phyloP scores from a whole-genome alignment of 495 filamentous ascomycete species.

The Schizothecium vesticola region DNA sequence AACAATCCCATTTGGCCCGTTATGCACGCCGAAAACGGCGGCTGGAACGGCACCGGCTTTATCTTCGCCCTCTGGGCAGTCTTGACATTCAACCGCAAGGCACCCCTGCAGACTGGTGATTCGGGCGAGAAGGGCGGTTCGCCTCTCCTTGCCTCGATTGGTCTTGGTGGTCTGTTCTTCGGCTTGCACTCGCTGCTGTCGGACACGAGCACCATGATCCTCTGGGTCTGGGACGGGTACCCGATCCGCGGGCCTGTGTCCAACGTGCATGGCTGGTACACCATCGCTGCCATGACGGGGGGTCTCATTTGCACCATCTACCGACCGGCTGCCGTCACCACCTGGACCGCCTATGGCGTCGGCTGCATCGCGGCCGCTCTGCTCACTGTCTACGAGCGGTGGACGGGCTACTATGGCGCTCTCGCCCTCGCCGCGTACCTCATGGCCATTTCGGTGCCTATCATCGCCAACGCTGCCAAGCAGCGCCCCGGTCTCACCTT shows the following conservation, averaged over 20 bases:
- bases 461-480: conserved; percentile 69
- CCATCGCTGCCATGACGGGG: conserved; percentile 77
- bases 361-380: conserved; percentile 75
- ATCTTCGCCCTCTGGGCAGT: conserved; percentile 69
- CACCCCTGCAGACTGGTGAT: conserved; percentile 47
- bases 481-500: conserved; percentile 74
- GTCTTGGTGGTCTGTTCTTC: conserved; percentile 81
- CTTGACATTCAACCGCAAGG: conserved; percentile 59
- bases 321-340: conserved; percentile 60
- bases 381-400: conserved; percentile 72
- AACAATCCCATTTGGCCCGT: conserved; percentile 98
- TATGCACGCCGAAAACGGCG: conserved; percentile 82
- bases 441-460: conserved; percentile 70
- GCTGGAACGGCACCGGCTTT: conserved; percentile 83
- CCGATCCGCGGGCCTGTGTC: conserved; percentile 86
- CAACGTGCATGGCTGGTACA: conserved; percentile 79
- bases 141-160: conserved; percentile 63
- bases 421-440: conserved; percentile 71
- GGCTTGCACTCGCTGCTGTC: conserved; percentile 90
- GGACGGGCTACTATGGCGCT: conserved; percentile 87
- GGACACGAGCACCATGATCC: conserved; percentile 97
- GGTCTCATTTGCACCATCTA: conserved; percentile 78
- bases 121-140: conserved; percentile 52
- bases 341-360: conserved; percentile 76
- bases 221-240: conserved; percentile 98